Conservation (phyloP, 2,329 filamentous ascomycete genomes). For the Teratosphaeria gauchensis region DNA sequence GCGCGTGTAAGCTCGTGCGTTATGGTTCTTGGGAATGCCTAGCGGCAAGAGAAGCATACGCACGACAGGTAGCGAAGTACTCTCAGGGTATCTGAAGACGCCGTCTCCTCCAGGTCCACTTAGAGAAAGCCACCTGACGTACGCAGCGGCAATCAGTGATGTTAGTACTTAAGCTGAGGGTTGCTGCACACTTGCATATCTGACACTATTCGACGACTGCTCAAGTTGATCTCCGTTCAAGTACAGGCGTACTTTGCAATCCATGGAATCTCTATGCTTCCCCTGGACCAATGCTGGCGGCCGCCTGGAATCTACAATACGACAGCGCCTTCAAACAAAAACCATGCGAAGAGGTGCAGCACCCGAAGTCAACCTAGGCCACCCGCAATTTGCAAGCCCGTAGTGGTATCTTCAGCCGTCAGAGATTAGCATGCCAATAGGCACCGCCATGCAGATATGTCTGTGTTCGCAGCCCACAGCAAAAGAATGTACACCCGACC, state of each 20-base stretch:
- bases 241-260: background rate
- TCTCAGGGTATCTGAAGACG: background rate
- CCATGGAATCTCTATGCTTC: background rate
- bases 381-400: background rate
- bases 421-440: slow-evolving; percentile 6
- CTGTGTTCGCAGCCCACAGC: slow-evolving; percentile 8
- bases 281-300: background rate
- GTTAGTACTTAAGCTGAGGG: background rate
- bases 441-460: slow-evolving; percentile 12
- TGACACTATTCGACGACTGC: background rate
- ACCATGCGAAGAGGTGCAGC: background rate
- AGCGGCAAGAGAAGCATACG: background rate
- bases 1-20: background rate
- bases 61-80: background rate
- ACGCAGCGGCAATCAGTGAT: background rate
- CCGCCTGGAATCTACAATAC: background rate
- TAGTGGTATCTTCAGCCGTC: slow-evolving; percentile 16
- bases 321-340: background rate
- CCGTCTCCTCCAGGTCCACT: background rate
- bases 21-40: background rate
- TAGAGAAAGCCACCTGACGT: background rate
- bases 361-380: background rate
- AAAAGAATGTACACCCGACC: slow-evolving; percentile 11
- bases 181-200: background rate
- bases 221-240: background rate